Conservation (phyloP, 441 rosid genomes). For the Daphne laureola region DNA sequence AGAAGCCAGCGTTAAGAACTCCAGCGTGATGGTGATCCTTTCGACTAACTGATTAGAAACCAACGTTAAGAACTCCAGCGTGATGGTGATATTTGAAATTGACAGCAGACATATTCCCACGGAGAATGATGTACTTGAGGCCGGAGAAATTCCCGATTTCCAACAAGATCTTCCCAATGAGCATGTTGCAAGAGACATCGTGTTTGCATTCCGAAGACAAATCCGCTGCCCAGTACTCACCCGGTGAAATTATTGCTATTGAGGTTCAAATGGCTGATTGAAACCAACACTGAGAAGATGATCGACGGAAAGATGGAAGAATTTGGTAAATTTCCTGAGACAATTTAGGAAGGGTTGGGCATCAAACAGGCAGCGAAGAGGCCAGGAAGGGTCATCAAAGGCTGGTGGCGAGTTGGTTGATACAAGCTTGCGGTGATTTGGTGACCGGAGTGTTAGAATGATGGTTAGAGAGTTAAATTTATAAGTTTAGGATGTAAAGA, state of each 20-base stretch:
- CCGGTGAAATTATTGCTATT: slow-evolving; percentile 86
- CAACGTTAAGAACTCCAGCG: slow-evolving; percentile 53
- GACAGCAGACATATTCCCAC: slow-evolving; percentile 64
- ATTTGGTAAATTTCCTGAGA: no score
- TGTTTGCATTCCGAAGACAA: slow-evolving; percentile 32
- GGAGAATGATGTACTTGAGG: slow-evolving; percentile 62
- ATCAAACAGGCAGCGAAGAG: no score
- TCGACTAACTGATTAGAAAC: slow-evolving; percentile 78
- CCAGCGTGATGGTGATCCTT: slow-evolving; percentile 33
- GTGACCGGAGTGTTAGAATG: no score
- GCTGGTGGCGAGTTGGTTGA: no score
- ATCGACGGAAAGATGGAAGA: slow-evolving; percentile 45
- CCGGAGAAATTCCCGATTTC: slow-evolving; percentile 46
- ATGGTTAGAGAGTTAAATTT: no score
- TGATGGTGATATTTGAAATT: slow-evolving; percentile 34
- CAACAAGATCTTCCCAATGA: slow-evolving; percentile 41
- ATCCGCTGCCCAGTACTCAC: slow-evolving; percentile 32
- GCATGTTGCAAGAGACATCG: slow-evolving; percentile 80
- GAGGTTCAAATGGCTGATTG: slow-evolving; percentile 58
- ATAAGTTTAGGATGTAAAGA: no score
- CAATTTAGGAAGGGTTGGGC: no score
- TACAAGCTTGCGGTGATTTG: no score
- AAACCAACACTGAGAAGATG: slow-evolving; percentile 32
- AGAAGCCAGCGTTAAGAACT: slow-evolving; percentile 68
- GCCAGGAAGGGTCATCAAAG: no score